A percentile compares a stretch with the other conserved stretches of the same genome.
Evolutionary conservation across 306 rosid genomes (phyloP).

Genomic region (Pyrus betulifolia): DNA sequence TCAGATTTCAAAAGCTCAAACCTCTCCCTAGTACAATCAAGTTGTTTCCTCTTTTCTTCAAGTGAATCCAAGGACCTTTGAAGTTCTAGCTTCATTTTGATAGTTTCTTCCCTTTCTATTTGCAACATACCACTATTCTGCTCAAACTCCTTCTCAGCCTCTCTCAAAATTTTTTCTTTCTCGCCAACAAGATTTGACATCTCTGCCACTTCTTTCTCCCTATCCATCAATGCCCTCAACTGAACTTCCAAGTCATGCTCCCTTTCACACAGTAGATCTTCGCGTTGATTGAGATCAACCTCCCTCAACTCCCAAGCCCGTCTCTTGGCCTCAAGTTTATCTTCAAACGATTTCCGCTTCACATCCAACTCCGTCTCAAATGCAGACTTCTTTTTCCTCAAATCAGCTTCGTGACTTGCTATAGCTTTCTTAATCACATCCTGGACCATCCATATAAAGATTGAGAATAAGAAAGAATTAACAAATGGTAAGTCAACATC

Average conservation of each 20-base stretch:
- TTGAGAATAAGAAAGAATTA: background rate
- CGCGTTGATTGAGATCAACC: conserved; percentile 78
- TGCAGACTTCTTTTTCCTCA: conserved; percentile 47
- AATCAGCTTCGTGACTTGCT: conserved; percentile 54
- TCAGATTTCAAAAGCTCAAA: conserved; percentile 68
- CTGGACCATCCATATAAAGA: conserved; percentile 37
- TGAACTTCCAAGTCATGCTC: conserved; percentile 70
- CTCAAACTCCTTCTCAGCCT: conserved; percentile 57
- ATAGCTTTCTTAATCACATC: conserved; percentile 52
- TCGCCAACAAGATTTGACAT: conserved; percentile 47
- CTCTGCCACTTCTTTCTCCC: conserved; percentile 69
- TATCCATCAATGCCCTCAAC: conserved; percentile 49
- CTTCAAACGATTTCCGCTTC: conserved; percentile 56
- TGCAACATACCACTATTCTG: conserved; percentile 47
- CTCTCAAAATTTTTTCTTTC: conserved; percentile 45
- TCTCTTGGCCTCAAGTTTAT: conserved; percentile 74
- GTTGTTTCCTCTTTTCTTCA: conserved; percentile 48
- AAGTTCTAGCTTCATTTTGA: conserved; percentile 55
- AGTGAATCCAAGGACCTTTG: conserved; percentile 48
- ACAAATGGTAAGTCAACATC: background rate
- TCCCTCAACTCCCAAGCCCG: conserved; percentile 97
- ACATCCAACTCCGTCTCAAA: conserved; percentile 68
- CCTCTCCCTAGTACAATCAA: conserved; percentile 55
- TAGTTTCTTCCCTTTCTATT: conserved; percentile 59
- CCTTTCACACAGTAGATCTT: conserved; percentile 58